Evolutionary conservation across 352 stramenopile species (phyloP).

Genomic region (Pythium periplocum): DNA sequence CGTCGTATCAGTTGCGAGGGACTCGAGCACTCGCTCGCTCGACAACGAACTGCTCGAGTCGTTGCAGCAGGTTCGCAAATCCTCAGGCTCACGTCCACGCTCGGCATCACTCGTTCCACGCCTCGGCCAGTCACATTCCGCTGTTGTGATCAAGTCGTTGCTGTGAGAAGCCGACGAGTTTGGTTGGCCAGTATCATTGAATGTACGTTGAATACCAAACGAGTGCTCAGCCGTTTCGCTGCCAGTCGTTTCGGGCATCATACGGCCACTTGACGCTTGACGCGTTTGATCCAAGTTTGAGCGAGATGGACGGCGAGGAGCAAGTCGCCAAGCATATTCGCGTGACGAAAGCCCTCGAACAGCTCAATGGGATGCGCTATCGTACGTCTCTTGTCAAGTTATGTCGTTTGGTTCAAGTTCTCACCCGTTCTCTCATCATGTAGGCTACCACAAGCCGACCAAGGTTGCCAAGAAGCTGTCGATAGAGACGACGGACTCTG

Average conservation of each 20-base stretch:
- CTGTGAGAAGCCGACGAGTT: conserved; percentile 4
- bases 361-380: conserved; percentile 66
- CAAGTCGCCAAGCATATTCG: conserved; percentile 41
- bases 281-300: too few relatives aligned
- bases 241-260: too few relatives aligned
- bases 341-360: conserved; percentile 55
- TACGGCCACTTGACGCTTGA: too few relatives aligned
- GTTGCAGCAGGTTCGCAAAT: too few relatives aligned
- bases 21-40: background rate
- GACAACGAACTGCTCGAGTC: background rate
- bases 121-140: background rate
- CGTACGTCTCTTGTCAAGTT: conserved; percentile 20
- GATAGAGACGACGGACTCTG: too few relatives aligned
- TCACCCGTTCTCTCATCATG: background rate
- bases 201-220: background rate
- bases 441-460: conserved; percentile 38
- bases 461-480: too few relatives aligned
- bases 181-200: background rate
- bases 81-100: too few relatives aligned
- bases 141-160: conserved; percentile 15
- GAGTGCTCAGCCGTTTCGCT: too few relatives aligned
- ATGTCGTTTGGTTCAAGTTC: background rate
- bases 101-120: background rate
- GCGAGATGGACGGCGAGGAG: too few relatives aligned
- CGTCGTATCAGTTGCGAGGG: background rate